Percentiles rank a stretch among this genome's conserved stretches.
phyloP scores from a whole-genome alignment of 1,284 basidiomycete species.

The Tylopilus sp. region DNA sequence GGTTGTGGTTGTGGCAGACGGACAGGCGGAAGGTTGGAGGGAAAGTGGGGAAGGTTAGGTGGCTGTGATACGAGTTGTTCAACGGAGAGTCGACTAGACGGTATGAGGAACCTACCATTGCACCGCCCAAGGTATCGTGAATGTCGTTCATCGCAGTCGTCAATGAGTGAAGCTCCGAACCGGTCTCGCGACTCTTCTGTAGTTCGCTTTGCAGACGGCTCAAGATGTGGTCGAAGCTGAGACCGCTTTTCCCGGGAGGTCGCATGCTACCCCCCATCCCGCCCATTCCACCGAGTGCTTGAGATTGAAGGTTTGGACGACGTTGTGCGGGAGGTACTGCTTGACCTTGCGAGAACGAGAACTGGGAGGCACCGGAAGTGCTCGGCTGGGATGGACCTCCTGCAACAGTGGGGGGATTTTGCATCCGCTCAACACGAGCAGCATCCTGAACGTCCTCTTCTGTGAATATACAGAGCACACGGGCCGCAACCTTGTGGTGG shows the following conservation, averaged over 20 bases:
- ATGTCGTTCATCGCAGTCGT: constrained; percentile 87
- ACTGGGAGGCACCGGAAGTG: constrained; percentile 31
- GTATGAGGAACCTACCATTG: constrained; percentile 51
- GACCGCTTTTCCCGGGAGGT: constrained; percentile 69
- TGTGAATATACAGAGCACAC: constrained; percentile 84
- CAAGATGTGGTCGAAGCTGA: constrained; percentile 82
- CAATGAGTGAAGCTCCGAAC: constrained; percentile 81
- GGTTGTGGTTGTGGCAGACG: constrained; percentile 53
- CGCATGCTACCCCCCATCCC: constrained; percentile 70
- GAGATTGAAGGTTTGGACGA: constrained; percentile 53
- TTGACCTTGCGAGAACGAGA: constrained; percentile 37
- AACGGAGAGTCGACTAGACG: neutral
- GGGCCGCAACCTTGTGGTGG: constrained; percentile 97
- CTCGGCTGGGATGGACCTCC: constrained; percentile 30
- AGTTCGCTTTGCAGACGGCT: constrained; percentile 82
- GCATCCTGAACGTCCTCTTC: constrained; percentile 80
- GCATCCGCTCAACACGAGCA: constrained; percentile 56
- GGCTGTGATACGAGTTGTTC: constrained; percentile 41
- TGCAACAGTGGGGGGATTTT: constrained; percentile 18
- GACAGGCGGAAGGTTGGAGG: constrained; percentile 61
- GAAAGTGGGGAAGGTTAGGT: constrained; percentile 55
- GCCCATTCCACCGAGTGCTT: constrained; percentile 65
- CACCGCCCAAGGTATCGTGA: constrained; percentile 87
- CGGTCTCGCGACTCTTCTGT: constrained; percentile 91
- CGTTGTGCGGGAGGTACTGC: constrained; percentile 42